These are phyloP conservation scores for Trichomonascaceae sp. DNA, from an alignment of 1,139 yeast genomes.

Conservation along the genomic window DNA sequence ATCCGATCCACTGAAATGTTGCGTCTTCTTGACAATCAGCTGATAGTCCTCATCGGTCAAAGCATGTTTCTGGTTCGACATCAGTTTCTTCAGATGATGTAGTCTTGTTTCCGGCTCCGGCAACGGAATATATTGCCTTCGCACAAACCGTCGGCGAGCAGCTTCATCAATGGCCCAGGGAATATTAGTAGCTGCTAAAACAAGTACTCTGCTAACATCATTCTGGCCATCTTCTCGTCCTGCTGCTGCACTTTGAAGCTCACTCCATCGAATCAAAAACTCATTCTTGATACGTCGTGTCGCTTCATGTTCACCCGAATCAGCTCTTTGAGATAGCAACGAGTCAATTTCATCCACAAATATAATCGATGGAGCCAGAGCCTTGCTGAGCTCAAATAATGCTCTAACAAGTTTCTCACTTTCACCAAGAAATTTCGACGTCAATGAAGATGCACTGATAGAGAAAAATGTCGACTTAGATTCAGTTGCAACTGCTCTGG, in stretches of 20 bases:
- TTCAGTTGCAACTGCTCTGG: conserved; percentile 96
- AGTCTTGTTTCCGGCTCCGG: conserved; percentile 83
- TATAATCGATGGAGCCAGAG: conserved; percentile 85
- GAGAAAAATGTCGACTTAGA: conserved; percentile 91
- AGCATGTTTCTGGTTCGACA: conserved; percentile 67
- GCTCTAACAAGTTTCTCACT: conserved; percentile 92
- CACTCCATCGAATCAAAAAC: conserved; percentile 93
- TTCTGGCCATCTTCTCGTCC: conserved; percentile 43
- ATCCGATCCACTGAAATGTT: conserved; percentile 89
- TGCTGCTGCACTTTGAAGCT: conserved; percentile 88
- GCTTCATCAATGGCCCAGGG: conserved; percentile 99
- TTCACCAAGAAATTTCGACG: conserved; percentile 85
- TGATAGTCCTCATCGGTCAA: conserved; percentile 58
- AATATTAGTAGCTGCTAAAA: conserved; percentile 89
- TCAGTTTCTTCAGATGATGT: conserved; percentile 63
- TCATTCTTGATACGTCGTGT: conserved; percentile 89
- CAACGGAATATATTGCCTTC: conserved; percentile 89
- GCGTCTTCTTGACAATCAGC: conserved; percentile 55
- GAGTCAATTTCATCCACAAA: conserved; percentile 97
- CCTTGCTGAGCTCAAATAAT: conserved; percentile 75
- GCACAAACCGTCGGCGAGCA: conserved; percentile 88
- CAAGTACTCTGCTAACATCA: conserved; percentile 71
- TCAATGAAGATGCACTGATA: conserved; percentile 84
- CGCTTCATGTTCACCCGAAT: conserved; percentile 84
- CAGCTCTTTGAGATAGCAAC: conserved; percentile 72